These are phyloP conservation scores for Cryphonectria naterciae DNA, from an alignment of 2,329 filamentous ascomycete species.

Conservation along the genomic window DNA sequence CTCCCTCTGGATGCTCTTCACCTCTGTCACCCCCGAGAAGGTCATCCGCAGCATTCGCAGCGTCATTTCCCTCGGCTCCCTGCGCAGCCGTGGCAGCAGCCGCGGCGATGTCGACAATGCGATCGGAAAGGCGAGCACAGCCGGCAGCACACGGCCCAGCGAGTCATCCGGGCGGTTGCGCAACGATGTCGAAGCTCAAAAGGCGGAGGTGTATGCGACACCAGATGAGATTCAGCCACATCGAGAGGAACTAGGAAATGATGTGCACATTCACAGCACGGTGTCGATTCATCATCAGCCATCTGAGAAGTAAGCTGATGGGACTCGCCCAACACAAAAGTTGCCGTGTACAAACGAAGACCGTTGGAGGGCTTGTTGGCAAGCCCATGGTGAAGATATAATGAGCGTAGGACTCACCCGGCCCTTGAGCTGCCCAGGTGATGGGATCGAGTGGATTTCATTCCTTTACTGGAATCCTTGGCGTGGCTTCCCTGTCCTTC, in stretches of 20 bases:
- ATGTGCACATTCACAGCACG: background rate
- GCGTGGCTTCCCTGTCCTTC: background rate
- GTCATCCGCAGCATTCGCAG: conserved; percentile 28
- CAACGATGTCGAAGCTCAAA: background rate
- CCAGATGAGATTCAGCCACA: background rate
- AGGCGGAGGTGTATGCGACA: background rate
- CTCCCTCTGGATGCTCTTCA: conserved; percentile 28
- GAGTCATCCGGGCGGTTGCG: background rate
- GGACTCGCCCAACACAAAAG: background rate
- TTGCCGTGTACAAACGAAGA: background rate
- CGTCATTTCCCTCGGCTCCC: conserved; percentile 24
- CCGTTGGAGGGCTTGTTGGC: background rate
- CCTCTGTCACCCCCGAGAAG: conserved; percentile 23
- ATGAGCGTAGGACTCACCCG: background rate
- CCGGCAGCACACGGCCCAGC: background rate
- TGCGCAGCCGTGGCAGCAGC: conserved; percentile 17
- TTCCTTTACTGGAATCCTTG: background rate
- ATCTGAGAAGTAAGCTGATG: background rate
- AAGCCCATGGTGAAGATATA: background rate
- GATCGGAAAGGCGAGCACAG: background rate
- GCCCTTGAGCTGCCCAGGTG: background rate
- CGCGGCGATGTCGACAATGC: background rate
- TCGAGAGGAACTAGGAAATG: background rate
- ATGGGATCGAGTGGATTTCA: background rate
- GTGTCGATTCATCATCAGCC: conserved; percentile 2